A percentile compares a stretch with the other conserved stretches of the same genome.
These are phyloP conservation scores for Recurvomyces mirabilis DNA, from an alignment of 495 filamentous ascomycete species.

Conservation along the genomic window DNA sequence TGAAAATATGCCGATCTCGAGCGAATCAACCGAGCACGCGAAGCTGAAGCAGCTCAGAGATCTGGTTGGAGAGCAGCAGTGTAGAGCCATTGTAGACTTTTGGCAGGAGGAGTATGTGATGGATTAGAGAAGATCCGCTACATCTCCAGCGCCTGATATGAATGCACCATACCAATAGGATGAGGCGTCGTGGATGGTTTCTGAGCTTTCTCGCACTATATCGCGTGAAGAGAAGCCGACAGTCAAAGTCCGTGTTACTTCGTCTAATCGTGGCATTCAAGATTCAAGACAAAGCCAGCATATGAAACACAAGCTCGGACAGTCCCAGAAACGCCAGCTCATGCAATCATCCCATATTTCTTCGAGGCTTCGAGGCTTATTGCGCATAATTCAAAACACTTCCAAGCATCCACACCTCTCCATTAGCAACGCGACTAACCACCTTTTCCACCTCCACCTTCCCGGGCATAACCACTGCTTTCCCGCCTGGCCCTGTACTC, in stretches of 20 bases:
- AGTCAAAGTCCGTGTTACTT: no score
- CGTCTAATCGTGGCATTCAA: no score
- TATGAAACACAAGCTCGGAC: no score
- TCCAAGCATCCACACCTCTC: conserved; percentile 51
- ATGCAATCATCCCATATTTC: no score
- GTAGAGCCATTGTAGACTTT: conserved; percentile 23
- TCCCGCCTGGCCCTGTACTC: conserved; percentile 63
- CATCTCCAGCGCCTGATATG: no score
- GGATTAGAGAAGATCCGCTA: no score
- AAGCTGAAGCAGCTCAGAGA: conserved; percentile 12
- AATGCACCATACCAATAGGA: no score
- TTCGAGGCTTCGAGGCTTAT: conserved; percentile 1
- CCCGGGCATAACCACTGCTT: conserved; percentile 57
- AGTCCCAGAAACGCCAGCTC: no score
- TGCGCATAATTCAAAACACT: conserved; percentile 28
- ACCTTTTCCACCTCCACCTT: conserved; percentile 62
- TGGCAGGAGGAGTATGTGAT: conserved; percentile 24
- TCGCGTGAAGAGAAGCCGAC: no score
- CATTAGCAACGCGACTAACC: conserved; percentile 65
- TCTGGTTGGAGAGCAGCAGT: conserved; percentile 21
- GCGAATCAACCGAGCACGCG: neutral
- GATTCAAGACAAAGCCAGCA: no score
- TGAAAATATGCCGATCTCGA: neutral
- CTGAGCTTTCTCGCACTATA: no score
- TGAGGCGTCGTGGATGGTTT: no score